phyloP scores from a whole-genome alignment of 2,329 filamentous ascomycete genomes.

The Penicillium polonicum region DNA sequence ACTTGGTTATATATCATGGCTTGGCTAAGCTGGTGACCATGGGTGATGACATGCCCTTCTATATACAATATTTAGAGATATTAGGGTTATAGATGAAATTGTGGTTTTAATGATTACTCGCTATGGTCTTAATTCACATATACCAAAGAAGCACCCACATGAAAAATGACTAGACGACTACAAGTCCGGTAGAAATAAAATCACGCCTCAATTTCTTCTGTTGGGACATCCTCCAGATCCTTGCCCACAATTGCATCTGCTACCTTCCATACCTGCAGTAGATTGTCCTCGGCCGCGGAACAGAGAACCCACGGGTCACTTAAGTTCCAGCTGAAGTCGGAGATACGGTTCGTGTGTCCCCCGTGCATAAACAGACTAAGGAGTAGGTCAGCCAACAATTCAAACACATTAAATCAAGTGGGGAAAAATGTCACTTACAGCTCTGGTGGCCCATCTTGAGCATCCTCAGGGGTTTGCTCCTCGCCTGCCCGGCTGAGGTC shows the following conservation, averaged over 20 bases:
- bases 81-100: not conserved
- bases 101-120: not conserved
- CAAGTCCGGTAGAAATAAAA: not conserved
- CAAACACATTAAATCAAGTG: not conserved
- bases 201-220: conserved; percentile 69
- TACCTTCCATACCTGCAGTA: conserved; percentile 92
- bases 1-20: not conserved
- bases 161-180: not conserved
- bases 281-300: conserved; percentile 93
- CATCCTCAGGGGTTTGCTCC: conserved; percentile 91
- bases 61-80: too few species aligned
- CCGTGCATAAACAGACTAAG: conserved; percentile 93
- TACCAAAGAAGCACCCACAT: not conserved
- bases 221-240: conserved; percentile 70
- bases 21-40: too few species aligned
- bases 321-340: conserved; percentile 96
- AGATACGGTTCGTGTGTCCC: conserved; percentile 93
- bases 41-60: not conserved
- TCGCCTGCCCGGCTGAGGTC: conserved; percentile 88
- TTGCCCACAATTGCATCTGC: conserved; percentile 77
- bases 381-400: conserved; percentile 8
- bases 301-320: conserved; percentile 97
- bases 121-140: not conserved
- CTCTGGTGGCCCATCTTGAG: conserved; percentile 91
- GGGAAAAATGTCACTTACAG: conserved; percentile 59